Conservation (phyloP, 1,139 yeast species). For the Diutina mesorugosa region DNA sequence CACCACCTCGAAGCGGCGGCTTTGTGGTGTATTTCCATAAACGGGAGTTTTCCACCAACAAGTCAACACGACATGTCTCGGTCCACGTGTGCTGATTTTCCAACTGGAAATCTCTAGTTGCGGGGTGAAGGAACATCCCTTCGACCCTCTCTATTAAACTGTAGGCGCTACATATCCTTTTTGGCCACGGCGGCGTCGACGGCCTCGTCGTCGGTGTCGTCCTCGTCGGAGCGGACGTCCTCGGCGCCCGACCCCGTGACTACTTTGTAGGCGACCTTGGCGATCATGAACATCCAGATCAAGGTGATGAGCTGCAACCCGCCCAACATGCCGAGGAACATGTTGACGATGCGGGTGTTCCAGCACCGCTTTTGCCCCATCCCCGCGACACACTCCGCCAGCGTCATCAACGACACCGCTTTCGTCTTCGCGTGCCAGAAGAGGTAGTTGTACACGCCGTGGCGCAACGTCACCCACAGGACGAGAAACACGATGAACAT, state of each 20-base stretch:
- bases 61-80: too few species aligned
- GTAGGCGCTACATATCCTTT: constrained; percentile 3
- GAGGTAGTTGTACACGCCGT: constrained; percentile 60
- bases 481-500: constrained; percentile 57
- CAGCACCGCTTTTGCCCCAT: constrained; percentile 36
- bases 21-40: not conserved
- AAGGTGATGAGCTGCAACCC: constrained; percentile 56
- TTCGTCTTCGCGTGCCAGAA: constrained; percentile 37
- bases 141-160: not conserved
- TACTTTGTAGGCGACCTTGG: constrained; percentile 58
- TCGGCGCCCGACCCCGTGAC: constrained; percentile 66
- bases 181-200: constrained; percentile 5
- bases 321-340: constrained; percentile 44
- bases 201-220: constrained; percentile 23
- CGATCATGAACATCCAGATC: constrained; percentile 66
- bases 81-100: too few species aligned
- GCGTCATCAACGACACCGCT: constrained; percentile 23
- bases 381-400: constrained; percentile 23
- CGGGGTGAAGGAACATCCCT: not conserved
- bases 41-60: not conserved
- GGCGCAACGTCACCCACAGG: constrained; percentile 64
- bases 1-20: too few species aligned
- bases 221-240: constrained; percentile 73
- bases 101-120: not conserved
- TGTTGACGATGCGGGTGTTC: constrained; percentile 35